Evolutionary conservation across 2,329 filamentous ascomycete genomes (phyloP), one percentile per base, ranked within the genome.

Genomic region (Aspergillus awamori): DNA sequence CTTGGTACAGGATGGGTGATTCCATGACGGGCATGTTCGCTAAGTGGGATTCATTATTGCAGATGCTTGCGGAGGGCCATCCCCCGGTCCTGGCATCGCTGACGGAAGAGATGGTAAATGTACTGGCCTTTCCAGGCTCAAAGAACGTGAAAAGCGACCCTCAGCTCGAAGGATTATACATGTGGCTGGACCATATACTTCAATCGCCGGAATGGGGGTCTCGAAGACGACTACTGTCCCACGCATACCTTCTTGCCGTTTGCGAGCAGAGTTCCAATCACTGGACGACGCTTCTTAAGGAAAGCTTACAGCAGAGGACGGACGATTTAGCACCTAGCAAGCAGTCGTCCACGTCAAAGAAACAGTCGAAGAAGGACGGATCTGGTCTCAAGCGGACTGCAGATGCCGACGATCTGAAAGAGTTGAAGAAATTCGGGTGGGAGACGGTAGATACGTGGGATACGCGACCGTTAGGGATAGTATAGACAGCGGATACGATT

Each of bases 151-250:
- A 72, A 28, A 49, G 63, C 26, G 70, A 79, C 62, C 69, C 76
- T 0, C 65, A 69, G 6, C 70, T 70, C 38, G 81, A 85, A 70
- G 81, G 76, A 2, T 57, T 81, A 33, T 81, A 76, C 62, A 70
- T 78, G 36, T 86, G 84, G 84, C 65, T 84, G 26, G 65, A 78
- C 8, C 81, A 84, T 66, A 73, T 86, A 8, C 65, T 83, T 26
- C 70, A 70, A 5, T 76, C 76, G 10, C 54, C 71, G 3, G 67
- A 70, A 2, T 83, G 79, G 80, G 66, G 67, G 10, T 64, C 64
- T 30, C 63, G 71, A 36, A 67, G 71, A 33, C 66, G 60, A 30
- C 60, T 68, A 15, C 67, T 76, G 13, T 72, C 76, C 4, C 63
- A 69, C 39, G 69, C 65, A 8, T 77, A 79, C 59, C 61, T 78